Base-by-base conservation (phyloP, 2,329 filamentous ascomycete species). In the Fusarium succisae region DNA sequence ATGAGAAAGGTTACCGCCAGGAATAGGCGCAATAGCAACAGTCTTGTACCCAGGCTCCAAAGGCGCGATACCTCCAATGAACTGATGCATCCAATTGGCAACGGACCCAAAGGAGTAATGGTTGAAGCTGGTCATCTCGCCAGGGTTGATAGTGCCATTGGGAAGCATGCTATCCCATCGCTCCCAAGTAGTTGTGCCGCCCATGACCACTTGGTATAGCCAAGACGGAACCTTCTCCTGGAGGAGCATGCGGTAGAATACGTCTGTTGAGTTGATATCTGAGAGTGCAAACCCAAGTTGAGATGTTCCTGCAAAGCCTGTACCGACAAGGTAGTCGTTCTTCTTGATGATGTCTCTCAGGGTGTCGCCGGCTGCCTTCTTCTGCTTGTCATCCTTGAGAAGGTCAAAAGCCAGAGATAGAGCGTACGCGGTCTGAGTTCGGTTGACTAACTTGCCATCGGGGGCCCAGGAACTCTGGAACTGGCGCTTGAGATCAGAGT, bases 101-200 rank as follows among this genome's bases (percentile, higher is more conserved):
- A 88, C 84, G 1, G 84, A 83, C 0, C 86, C 85, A n/a, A 87
- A 83, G 0, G 86, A 83, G 61, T 87, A 88, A 69, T 88, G 86
- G 38, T 87, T 87, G 68, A 86, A 86, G 24, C 84, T 87, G 0
- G 85, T 86, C 86, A 88, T 87, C 38, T 80, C 73, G 1, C 85
- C 83, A 0, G 83, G 80, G 61, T 88, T 88, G 22, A 87, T 73
- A 1, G 70, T 79, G 0, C 85, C 86, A 63, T 87, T 79, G 0
- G 84, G 79, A 1, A 87, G 74, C 38, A 88, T 77, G 35, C 82
- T 84, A 55, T 88, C 85, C 86, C 86, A 88, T 5, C 87, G 81
- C 69, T 88, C 86, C 86, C 86, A 88, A 0, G 83, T 86, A 0
- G 86, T 88, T 0, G 86, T 88, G 0, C 81, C 86, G 15, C 80